Evolutionary conservation across 2,329 filamentous ascomycete species (phyloP).

Genomic region (Microascus cirrosus): DNA sequence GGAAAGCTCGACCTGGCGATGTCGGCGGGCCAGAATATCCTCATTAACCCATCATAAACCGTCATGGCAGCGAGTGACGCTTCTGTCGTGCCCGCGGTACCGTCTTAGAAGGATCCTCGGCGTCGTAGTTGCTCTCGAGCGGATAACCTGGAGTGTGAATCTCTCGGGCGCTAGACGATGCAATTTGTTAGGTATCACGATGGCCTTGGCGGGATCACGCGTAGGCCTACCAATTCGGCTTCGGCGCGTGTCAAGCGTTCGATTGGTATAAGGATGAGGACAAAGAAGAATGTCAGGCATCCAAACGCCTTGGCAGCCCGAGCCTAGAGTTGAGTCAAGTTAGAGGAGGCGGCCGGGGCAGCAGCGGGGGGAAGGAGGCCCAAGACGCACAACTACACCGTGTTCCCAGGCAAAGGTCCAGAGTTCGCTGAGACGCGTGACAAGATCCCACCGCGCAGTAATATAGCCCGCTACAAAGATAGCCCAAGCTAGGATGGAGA

Average conservation of each 20-base stretch:
- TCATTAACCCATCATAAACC: conserved; percentile 81
- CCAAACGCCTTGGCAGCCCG: conserved; percentile 79
- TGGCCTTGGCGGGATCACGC: not conserved
- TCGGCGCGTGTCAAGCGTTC: conserved; percentile 74
- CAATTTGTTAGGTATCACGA: not conserved
- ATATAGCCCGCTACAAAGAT: conserved; percentile 99
- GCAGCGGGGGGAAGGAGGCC: not conserved
- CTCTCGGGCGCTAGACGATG: conserved; percentile 62
- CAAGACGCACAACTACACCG: conserved; percentile 73
- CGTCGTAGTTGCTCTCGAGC: conserved; percentile 90
- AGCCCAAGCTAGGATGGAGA: conserved; percentile 87
- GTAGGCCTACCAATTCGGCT: conserved; percentile 57
- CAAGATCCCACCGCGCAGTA: conserved; percentile 97
- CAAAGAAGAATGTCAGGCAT: conserved; percentile 73
- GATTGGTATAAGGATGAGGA: conserved; percentile 73
- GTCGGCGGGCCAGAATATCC: conserved; percentile 96
- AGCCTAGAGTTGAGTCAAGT: conserved; percentile 37
- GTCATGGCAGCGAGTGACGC: conserved; percentile 41
- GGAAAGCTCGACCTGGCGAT: conserved; percentile 58
- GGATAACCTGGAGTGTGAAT: conserved; percentile 70
- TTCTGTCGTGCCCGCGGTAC: not conserved
- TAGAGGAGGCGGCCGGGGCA: not conserved
- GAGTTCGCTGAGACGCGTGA: conserved; percentile 92
- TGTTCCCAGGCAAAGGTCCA: conserved; percentile 97
- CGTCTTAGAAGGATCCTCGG: conserved; percentile 76